These are phyloP conservation scores for Haplographium delicatum DNA, from an alignment of 495 filamentous ascomycete species.

Conservation along the genomic window DNA sequence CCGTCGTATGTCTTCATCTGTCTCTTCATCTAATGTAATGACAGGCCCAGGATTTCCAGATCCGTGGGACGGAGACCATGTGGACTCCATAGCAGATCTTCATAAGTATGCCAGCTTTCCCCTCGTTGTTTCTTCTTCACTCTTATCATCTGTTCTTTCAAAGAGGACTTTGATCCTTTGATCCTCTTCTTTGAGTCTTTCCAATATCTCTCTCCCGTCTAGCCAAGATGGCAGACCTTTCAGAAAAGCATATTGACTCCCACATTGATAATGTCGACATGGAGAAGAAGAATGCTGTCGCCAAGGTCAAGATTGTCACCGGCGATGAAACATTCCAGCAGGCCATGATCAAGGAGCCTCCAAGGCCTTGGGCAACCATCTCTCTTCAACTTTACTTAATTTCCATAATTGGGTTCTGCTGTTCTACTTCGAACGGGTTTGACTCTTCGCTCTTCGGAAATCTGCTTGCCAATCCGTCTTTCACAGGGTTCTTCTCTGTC, in stretches of 20 bases:
- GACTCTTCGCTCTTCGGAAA: conserved; percentile 43
- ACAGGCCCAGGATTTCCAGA: background rate
- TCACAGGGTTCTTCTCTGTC: conserved; percentile 24
- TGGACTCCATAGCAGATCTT: background rate
- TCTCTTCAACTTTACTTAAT: conserved; percentile 32
- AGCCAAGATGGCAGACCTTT: conserved; percentile 15
- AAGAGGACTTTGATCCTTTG: background rate
- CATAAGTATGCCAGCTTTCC: conserved; percentile 4
- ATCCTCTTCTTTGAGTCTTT: background rate
- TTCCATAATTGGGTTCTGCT: conserved; percentile 34
- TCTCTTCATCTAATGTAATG: conserved; percentile 9
- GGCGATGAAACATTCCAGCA: conserved; percentile 29
- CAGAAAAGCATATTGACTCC: conserved; percentile 9
- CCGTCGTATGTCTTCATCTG: conserved; percentile 7
- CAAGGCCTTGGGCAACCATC: conserved; percentile 27
- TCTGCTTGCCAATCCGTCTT: conserved; percentile 20
- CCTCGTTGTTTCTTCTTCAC: background rate
- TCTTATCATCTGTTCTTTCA: background rate
- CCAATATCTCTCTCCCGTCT: background rate
- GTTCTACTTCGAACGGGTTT: conserved; percentile 47
- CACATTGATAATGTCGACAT: conserved; percentile 1
- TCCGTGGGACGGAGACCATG: conserved; percentile 1
- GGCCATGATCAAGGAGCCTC: conserved; percentile 30
- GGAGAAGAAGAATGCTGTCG: conserved; percentile 7
- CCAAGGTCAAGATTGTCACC: conserved; percentile 18